Evolutionary conservation across 441 rosid species (phyloP), one percentile per base, ranked within the genome.

Genomic region (Populus hybrid): DNA sequence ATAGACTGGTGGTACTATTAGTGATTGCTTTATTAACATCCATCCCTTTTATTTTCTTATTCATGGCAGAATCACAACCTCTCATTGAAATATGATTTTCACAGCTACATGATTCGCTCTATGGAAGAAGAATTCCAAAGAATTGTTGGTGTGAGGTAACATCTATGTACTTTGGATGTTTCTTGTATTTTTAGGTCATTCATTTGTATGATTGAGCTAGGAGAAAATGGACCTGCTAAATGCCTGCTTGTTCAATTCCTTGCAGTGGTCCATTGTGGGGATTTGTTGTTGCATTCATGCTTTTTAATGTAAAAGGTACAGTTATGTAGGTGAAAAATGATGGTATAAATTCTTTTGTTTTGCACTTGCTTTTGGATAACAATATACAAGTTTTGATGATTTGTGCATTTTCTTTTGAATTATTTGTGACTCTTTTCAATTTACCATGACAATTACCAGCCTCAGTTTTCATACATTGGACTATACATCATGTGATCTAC

Each of bases 121-220:
- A 93, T 92, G 99, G 99, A 94, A 81, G 99, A 94, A 89, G 99
- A 94, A 83, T 94, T 94, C 80, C 95, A 90, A 73, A 88, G 83
- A 78, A 94, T 93, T 69, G 99, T 94, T 74, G 97, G 97, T 84
- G 91, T 94, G 71, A 93, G 97, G 98, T 91, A 80, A 36, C 73
- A 23, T 50, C 63, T 7, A 7, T 20, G 23, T 40, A 38, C 28
- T 24, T 72, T 35, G 10, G 12, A 28, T 66, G 38, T 20, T 69
- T 56, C 1, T 21, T 38, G 29, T 6, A 11, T 42, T 33, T 69
- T 69, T 1, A 5, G 11, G 24, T 0, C 45, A 33, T 28, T 20
- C 21, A 9, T 79, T 26, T 71, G 45, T 59, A 36, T 76, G 68
- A 77, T 71, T 69, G 50, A 33, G 8, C 10, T 7, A 56, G 63